Evolutionary conservation across 495 filamentous ascomycete species (phyloP).

Genomic region (Trichoderma virens): DNA sequence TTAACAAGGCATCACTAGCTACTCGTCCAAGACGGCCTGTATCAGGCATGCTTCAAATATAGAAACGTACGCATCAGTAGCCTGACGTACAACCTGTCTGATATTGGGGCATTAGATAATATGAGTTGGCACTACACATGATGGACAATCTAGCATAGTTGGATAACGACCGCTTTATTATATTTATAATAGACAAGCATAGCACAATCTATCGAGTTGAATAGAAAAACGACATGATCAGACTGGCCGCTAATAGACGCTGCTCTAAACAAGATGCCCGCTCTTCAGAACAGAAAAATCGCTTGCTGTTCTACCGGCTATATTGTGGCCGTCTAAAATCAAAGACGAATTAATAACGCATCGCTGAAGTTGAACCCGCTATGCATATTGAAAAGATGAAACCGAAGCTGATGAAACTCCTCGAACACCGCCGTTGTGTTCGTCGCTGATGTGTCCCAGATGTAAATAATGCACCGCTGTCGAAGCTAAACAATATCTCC

Average conservation of each 20-base stretch:
- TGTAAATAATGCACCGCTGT: neutral
- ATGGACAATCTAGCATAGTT: neutral
- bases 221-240: neutral
- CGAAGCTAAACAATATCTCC: neutral
- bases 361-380: no score
- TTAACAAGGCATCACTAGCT: no score
- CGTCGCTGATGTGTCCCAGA: neutral
- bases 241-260: neutral
- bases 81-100: no score
- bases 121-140: no score
- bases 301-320: no score
- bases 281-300: no score
- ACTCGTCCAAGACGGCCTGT: neutral
- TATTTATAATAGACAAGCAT: neutral
- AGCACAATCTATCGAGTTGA: neutral
- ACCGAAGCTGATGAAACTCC: neutral
- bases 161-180: neutral
- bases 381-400: neutral
- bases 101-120: no score
- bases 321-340: no score
- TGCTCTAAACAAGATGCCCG: no score
- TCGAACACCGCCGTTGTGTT: neutral
- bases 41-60: neutral
- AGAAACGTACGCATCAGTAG: no score
- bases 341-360: no score